Percentiles rank a stretch among this genome's conserved stretches.
Conservation (phyloP, 2,329 filamentous ascomycete species). For the Cytospora piceae region DNA sequence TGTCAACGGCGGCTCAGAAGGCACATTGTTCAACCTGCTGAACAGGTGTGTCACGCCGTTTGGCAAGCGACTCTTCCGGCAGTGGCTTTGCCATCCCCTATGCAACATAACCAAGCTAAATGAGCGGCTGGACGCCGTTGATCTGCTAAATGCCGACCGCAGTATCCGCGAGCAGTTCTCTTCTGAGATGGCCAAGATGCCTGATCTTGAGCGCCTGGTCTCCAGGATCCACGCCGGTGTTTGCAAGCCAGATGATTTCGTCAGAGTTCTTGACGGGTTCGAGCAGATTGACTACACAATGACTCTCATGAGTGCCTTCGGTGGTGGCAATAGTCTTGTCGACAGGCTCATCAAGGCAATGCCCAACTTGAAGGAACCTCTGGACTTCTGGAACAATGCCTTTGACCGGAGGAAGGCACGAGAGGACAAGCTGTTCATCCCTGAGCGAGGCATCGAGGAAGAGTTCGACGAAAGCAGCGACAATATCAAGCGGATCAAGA, state of each 20-base stretch:
- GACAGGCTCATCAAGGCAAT: slow-evolving; percentile 82
- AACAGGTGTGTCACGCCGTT: slow-evolving; percentile 97
- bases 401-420: slow-evolving; percentile 83
- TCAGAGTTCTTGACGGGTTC: slow-evolving; percentile 91
- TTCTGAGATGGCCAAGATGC: slow-evolving; percentile 85
- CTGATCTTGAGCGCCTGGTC: slow-evolving; percentile 90
- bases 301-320: slow-evolving; percentile 73
- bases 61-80: slow-evolving; percentile 91
- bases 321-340: slow-evolving; percentile 80
- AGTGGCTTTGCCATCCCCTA: slow-evolving; percentile 96
- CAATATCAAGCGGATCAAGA: slow-evolving; percentile 74
- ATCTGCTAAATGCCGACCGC: slow-evolving; percentile 84
- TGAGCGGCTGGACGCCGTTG: slow-evolving; percentile 89
- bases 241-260: slow-evolving; percentile 91
- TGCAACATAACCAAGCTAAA: slow-evolving; percentile 89
- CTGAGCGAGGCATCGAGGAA: slow-evolving; percentile 83
- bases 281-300: slow-evolving; percentile 98
- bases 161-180: slow-evolving; percentile 85
- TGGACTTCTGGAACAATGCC: slow-evolving; percentile 87
- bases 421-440: slow-evolving; percentile 80
- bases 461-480: slow-evolving; percentile 88
- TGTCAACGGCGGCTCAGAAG: slow-evolving; percentile 80
- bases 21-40: slow-evolving; percentile 86
- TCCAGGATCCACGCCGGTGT: slow-evolving; percentile 90
- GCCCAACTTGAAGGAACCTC: slow-evolving; percentile 76